Evolutionary conservation across 2,329 filamentous ascomycete species (phyloP).

Genomic region (Escovopsis sp.): DNA sequence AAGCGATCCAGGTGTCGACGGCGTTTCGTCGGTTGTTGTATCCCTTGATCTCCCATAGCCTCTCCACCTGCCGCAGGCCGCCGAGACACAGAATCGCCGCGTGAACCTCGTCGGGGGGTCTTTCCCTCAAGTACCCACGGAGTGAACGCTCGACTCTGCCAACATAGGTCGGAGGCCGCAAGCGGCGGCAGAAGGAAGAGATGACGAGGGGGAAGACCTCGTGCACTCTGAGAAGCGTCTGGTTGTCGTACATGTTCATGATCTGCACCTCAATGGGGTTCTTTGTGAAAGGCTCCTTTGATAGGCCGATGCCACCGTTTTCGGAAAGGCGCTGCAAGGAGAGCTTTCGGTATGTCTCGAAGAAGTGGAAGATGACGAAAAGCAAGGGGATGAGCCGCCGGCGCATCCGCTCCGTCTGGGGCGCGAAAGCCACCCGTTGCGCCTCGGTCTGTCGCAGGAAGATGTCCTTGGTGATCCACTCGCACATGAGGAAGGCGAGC

Average conservation of each 20-base stretch:
- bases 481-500: slow-evolving; percentile 44
- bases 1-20: slow-evolving; percentile 46
- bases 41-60: slow-evolving; percentile 51
- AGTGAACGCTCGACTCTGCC: slow-evolving; percentile 47
- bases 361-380: slow-evolving; percentile 54
- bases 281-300: slow-evolving; percentile 38
- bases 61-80: slow-evolving; percentile 46
- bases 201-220: slow-evolving; percentile 50
- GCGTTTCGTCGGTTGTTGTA: slow-evolving; percentile 45
- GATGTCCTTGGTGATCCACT: slow-evolving; percentile 51
- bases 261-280: slow-evolving; percentile 49
- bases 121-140: slow-evolving; percentile 48
- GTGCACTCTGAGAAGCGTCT: slow-evolving; percentile 47
- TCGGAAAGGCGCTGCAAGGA: slow-evolving; percentile 42
- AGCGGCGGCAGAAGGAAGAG: slow-evolving; percentile 46
- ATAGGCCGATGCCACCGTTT: slow-evolving; percentile 35
- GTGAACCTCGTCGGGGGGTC: slow-evolving; percentile 47
- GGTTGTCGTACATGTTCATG: slow-evolving; percentile 50
- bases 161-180: slow-evolving; percentile 50
- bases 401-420: slow-evolving; percentile 49
- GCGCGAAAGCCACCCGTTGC: slow-evolving; percentile 41
- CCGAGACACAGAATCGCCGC: slow-evolving; percentile 45
- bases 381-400: slow-evolving; percentile 47
- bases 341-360: slow-evolving; percentile 46
- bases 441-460: slow-evolving; percentile 43